phyloP scores from a whole-genome alignment of 768 basidiomycete species.

The Lactarius hatsudake region DNA sequence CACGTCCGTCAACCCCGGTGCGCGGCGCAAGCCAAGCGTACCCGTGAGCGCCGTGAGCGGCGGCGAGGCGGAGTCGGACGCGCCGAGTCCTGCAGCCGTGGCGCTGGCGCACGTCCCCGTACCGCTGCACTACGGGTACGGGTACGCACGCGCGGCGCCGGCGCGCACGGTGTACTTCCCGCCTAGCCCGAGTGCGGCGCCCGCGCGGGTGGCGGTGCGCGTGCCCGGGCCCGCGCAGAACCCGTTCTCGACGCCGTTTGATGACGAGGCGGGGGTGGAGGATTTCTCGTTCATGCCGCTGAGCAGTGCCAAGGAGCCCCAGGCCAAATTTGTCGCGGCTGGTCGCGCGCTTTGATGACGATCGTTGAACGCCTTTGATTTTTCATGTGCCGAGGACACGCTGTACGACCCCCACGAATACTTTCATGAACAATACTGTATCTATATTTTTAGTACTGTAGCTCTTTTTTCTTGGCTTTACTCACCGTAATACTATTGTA shows the following conservation, averaged over 20 bases:
- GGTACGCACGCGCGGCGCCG: background rate
- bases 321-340: background rate
- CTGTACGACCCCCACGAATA: background rate
- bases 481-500: background rate
- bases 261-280: slow-evolving; percentile 49
- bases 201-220: slow-evolving; percentile 32
- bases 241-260: slow-evolving; percentile 79
- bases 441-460: background rate
- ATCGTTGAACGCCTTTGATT: background rate
- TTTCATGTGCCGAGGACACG: background rate
- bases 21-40: slow-evolving; percentile 37
- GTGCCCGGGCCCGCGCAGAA: slow-evolving; percentile 44
- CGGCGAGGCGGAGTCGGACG: slow-evolving; percentile 30
- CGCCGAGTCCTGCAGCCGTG: slow-evolving; percentile 32
- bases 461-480: background rate
- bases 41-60: slow-evolving; percentile 41
- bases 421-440: background rate
- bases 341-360: slow-evolving; percentile 19
- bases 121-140: slow-evolving; percentile 23
- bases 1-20: slow-evolving; percentile 24
- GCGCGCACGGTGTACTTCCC: slow-evolving; percentile 23
- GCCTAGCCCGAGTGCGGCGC: slow-evolving; percentile 42
- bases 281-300: slow-evolving; percentile 15
- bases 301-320: background rate
- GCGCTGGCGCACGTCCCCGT: slow-evolving; percentile 26